phyloP scores from a whole-genome alignment of 345 rosid species.

The Rubroshorea leprosula region DNA sequence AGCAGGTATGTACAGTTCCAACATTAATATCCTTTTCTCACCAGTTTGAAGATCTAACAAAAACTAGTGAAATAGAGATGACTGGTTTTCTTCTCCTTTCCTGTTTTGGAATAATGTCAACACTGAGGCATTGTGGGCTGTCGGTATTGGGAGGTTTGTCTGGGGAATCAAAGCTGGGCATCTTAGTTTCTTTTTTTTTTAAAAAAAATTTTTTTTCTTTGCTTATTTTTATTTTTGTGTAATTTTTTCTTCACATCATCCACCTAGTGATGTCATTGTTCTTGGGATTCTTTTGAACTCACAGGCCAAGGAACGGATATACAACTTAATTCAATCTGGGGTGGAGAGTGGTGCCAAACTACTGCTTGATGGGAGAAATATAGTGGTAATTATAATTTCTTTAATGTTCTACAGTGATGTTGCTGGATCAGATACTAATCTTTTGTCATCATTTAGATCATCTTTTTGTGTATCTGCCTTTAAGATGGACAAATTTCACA shows the following conservation, averaged over 20 bases:
- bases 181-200: no score
- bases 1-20: slow-evolving; percentile 39
- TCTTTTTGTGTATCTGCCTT: neutral
- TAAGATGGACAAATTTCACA: neutral
- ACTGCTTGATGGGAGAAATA: slow-evolving; percentile 84
- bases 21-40: neutral
- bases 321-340: slow-evolving; percentile 73
- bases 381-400: slow-evolving; percentile 43
- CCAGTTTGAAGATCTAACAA: neutral
- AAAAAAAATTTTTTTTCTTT: neutral
- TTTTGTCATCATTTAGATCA: slow-evolving; percentile 5
- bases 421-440: neutral
- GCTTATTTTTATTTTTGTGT: neutral
- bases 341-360: slow-evolving; percentile 76
- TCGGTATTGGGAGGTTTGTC: no score
- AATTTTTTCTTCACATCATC: neutral
- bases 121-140: neutral
- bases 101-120: neutral
- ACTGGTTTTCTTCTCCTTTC: neutral
- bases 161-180: neutral
- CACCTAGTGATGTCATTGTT: neutral
- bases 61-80: neutral
- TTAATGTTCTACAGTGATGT: neutral
- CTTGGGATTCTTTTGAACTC: slow-evolving; percentile 20
- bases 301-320: slow-evolving; percentile 91